These are phyloP conservation scores for Citrus maxima DNA, from an alignment of 345 rosid species.

Conservation along the genomic window DNA sequence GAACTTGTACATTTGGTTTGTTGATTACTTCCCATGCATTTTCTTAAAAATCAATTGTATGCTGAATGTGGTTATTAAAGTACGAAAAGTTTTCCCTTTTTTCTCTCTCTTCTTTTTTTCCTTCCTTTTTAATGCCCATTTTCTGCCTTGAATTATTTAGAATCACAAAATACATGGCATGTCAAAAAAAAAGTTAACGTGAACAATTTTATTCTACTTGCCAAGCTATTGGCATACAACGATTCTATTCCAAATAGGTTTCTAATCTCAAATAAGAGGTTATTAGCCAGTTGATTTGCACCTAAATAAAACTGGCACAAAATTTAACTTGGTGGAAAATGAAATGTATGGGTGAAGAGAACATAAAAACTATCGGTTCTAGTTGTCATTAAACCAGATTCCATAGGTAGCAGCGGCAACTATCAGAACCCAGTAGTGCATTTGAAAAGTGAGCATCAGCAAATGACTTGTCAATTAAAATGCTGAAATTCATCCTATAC, in stretches of 20 bases:
- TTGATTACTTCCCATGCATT: not conserved
- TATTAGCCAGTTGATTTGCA: not conserved
- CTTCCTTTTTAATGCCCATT: no score
- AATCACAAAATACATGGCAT: not conserved
- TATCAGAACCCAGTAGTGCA: not conserved
- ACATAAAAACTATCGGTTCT: not conserved
- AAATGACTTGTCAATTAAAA: not conserved
- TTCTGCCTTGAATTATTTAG: not conserved
- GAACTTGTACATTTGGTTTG: not conserved
- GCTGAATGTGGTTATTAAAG: not conserved
- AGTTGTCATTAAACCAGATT: no score
- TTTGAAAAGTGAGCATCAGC: not conserved
- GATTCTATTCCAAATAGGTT: not conserved
- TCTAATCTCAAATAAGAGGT: not conserved
- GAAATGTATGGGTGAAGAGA: not conserved
- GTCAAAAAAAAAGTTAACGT: not conserved
- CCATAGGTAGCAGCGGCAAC: no score
- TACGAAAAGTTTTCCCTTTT: no score
- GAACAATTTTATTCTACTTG: not conserved
- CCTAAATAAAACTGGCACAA: not conserved
- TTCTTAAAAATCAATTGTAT: not conserved
- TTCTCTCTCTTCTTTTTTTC: no score
- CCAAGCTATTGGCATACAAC: not conserved
- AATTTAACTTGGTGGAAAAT: not conserved
- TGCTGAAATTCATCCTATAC: not conserved